Base-by-base conservation (phyloP, 1,139 yeast species). In the Yamadazyma siamensis region DNA sequence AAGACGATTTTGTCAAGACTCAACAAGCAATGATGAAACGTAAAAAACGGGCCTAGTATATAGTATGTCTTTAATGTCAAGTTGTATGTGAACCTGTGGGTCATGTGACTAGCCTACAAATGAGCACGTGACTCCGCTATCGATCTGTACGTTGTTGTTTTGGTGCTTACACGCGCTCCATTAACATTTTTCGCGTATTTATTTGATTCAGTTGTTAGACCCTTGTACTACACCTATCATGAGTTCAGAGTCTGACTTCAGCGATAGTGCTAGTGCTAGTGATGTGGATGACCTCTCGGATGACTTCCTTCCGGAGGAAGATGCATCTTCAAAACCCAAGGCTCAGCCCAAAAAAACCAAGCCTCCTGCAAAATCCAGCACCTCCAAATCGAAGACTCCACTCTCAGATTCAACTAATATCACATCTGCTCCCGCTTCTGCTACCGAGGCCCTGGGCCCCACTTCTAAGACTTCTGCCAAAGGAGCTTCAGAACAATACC, bases 401-500 rank as follows among this genome's bases (percentile, higher is more conserved):
- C 45, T 56, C 15, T 32, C 49, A 15, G 61, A 57, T 37, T 30
- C 59, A 10, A 52, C 59, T 11, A 51, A 54, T 35, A 47, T 44
- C 10, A 31, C 45, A 2, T 36, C 45, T 7, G 16, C 10, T 15
- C 20, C 30, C 9, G 6, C 11, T n/a, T 14, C 10, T 15, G 26
- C 33, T 10, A 12, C 10, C 13, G 19, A 33, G 2, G 10, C 27
- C 4, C 18, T 27, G 6, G 14, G 27, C 8, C 21, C 35, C 3
- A 27, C 31, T n/a, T 13, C 30, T 9, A 17, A 28, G 13, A 22
- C 35, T 4, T 11, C 11, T 3, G 8, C 30, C 3, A 36, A 36
- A 18, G 28, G 47, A 43, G 73, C 73, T 4, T 82, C 96, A 6
- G 84, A 83, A 31, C 91, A 86, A 47, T 94, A 94, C 59, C 97